Evolutionary conservation across 2,329 filamentous ascomycete species (phyloP), one percentile per base, ranked within the genome.

Genomic region (Calonectria hongkongensis): DNA sequence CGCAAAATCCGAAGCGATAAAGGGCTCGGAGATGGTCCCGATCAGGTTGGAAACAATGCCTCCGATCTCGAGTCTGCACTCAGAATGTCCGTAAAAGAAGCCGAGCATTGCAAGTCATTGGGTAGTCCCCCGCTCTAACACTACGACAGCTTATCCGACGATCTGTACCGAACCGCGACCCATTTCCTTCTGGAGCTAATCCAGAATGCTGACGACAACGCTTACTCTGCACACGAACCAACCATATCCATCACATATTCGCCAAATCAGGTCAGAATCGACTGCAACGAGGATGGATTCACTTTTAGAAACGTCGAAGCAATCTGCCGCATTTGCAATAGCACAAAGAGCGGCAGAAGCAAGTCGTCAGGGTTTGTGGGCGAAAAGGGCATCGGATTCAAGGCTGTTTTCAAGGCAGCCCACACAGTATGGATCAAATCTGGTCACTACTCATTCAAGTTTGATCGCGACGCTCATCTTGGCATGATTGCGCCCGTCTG

Each of bases 371-470:
- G 80, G 7, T 82, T 77, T 48, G 79, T 83, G 30, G 82, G 82
- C 9, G 82, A 83, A 51, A 84, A 83, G 66, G 82, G 82, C 33
- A 83, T 84, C 41, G 82, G 82, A 12, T 84, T 83, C 80, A 83
- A 83, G 70, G 76, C 81, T 0, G 81, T 83, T 5, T 84, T 84
- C 74, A 81, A 78, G 27, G 81, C 81, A 0, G 79, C 82, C 1
- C 66, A 76, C 21, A 63, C 66, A 1, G 82, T 84, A 18, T 81
- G 74, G 65, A 81, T 84, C 28, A 71, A 70, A 6, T 83, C 80
- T 21, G 77, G 80, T 9, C 47, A 79, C 36, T 83, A 79, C 70
- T 63, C 72, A 4, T 85, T 84, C 79, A 77, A 78, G 27, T 82
- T 85, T 65, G 82, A 84, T 51, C 78, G 77, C 15, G 70, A 74